Conservation (phyloP, 352 stramenopile species). For the Phytopythium helicoides region DNA sequence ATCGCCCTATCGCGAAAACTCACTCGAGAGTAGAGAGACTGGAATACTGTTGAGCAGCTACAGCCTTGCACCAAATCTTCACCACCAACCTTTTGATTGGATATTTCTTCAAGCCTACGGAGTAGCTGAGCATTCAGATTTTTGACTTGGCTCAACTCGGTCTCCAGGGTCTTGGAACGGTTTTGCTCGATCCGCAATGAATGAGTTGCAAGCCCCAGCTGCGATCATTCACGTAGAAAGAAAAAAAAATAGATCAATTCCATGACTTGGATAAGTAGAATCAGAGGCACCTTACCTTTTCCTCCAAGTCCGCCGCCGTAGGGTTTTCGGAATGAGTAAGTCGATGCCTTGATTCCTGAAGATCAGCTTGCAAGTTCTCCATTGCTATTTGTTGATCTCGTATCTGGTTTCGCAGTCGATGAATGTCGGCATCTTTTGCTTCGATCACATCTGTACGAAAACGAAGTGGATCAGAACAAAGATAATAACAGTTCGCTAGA, state of each 20-base stretch:
- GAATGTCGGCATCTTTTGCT: constrained; percentile 39
- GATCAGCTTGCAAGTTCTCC: constrained; percentile 56
- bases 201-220: constrained; percentile 23
- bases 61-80: neutral
- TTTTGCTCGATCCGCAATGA: constrained; percentile 14
- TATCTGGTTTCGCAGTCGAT: constrained; percentile 46
- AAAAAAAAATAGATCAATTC: too few relatives aligned
- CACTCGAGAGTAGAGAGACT: neutral
- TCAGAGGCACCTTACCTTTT: constrained; percentile 27
- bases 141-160: constrained; percentile 3
- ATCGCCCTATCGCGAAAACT: neutral
- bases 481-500: neutral
- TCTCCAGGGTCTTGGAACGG: constrained; percentile 10
- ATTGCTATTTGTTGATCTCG: constrained; percentile 53
- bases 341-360: constrained; percentile 10
- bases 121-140: neutral
- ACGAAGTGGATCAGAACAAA: constrained; percentile 6
- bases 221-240: neutral
- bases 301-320: constrained; percentile 14
- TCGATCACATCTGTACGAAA: constrained; percentile 27
- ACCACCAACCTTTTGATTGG: neutral
- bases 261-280: neutral
- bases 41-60: neutral
- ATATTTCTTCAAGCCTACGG: neutral
- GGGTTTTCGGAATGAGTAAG: constrained; percentile 2